A percentile compares a stretch with the other conserved stretches of the same genome.
Evolutionary conservation across 2,329 filamentous ascomycete species (phyloP).

Genomic region (Pseudopithomyces maydicus): DNA sequence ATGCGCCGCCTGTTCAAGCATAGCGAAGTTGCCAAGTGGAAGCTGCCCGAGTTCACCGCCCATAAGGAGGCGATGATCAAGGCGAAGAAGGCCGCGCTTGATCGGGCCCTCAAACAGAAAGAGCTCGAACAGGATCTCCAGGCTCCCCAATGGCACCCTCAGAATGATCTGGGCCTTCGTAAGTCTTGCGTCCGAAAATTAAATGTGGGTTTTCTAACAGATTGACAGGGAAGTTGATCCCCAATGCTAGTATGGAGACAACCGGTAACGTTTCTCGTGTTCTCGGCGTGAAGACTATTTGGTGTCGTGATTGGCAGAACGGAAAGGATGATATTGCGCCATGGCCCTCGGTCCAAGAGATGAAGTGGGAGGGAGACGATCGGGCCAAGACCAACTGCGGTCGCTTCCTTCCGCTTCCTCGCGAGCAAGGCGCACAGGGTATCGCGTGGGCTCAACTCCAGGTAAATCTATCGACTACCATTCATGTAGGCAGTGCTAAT

Average conservation of each 20-base stretch:
- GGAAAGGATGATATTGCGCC: conserved; percentile 44
- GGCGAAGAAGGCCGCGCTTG: conserved; percentile 20
- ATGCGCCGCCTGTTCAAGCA: conserved; percentile 43
- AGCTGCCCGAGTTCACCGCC: conserved; percentile 34
- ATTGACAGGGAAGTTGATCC: conserved; percentile 16
- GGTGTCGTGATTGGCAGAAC: conserved; percentile 40
- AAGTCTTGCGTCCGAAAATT: neutral
- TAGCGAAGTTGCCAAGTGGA: conserved; percentile 41
- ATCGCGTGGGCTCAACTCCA: conserved; percentile 50
- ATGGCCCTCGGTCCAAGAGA: conserved; percentile 49
- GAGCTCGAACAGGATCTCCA: conserved; percentile 13
- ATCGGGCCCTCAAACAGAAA: conserved; percentile 16
- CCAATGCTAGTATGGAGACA: conserved; percentile 27
- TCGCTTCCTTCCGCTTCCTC: conserved; percentile 50
- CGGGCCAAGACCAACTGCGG: conserved; percentile 51
- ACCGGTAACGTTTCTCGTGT: conserved; percentile 35
- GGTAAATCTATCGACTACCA: neutral
- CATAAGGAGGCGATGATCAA: conserved; percentile 34
- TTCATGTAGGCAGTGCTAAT: neutral
- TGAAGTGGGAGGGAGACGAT: conserved; percentile 55
- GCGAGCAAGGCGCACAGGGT: conserved; percentile 46
- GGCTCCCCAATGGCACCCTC: neutral
- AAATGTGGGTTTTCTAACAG: neutral
- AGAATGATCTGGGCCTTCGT: neutral
- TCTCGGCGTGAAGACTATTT: conserved; percentile 48